A percentile compares a stretch with the other conserved stretches of the same genome.
phyloP scores from a whole-genome alignment of 176 grass and related monocot species.

The Zea luxurians region DNA sequence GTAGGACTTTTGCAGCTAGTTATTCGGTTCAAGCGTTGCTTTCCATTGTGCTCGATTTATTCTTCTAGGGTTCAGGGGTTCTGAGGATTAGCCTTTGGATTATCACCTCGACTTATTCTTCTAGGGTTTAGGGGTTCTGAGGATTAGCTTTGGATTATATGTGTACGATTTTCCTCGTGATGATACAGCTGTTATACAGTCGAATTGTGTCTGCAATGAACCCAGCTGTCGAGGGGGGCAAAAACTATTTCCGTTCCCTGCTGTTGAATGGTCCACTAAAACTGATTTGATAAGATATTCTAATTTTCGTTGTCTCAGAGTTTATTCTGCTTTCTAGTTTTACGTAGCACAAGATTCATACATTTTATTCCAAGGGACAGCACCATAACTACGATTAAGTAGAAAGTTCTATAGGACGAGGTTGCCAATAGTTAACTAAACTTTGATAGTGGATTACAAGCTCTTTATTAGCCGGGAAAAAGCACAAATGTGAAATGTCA shows the following conservation, averaged over 20 bases:
- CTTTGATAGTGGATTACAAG: constrained; percentile 7
- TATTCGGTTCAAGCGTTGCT: background rate
- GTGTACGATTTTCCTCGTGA: background rate
- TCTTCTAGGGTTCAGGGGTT: constrained; percentile 17
- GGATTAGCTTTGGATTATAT: background rate
- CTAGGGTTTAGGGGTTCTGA: constrained; percentile 19
- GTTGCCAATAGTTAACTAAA: background rate
- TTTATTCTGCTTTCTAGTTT: background rate
- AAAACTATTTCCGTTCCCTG: background rate
- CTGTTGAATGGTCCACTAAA: background rate
- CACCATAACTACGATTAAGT: background rate
- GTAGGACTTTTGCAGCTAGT: background rate
- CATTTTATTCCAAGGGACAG: background rate
- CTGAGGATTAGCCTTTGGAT: background rate
- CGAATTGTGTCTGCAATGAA: constrained; percentile 9
- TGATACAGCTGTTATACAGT: constrained; percentile 10
- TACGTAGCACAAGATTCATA: background rate
- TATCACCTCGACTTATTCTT: background rate
- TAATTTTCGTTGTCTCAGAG: background rate
- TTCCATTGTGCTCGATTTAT: background rate
- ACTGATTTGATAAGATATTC: background rate
- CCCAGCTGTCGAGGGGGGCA: background rate
- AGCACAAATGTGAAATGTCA: background rate
- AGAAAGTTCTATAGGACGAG: background rate
- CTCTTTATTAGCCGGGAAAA: constrained; percentile 11